Conservation (phyloP, 805 yeast species). For the Lipomyces lipofer region DNA sequence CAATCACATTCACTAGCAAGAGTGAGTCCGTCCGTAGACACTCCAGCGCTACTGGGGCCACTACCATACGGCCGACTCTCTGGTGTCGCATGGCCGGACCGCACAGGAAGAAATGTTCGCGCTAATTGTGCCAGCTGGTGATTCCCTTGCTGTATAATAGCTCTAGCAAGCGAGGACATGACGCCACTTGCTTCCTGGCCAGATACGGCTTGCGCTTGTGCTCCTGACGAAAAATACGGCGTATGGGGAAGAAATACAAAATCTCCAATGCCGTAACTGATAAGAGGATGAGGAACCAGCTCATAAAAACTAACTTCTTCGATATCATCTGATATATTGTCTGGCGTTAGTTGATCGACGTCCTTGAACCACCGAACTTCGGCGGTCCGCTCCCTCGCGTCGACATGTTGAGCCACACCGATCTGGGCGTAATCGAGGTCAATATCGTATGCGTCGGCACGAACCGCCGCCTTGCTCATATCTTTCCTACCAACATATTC, state of each 20-base stretch:
- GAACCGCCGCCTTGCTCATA: background rate
- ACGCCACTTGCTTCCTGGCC: slow-evolving; percentile 15
- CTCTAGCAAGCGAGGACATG: slow-evolving; percentile 24
- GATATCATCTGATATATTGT: slow-evolving; percentile 10
- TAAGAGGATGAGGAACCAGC: slow-evolving; percentile 26
- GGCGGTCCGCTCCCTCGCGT: slow-evolving; percentile 24
- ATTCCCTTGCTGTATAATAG: slow-evolving; percentile 26
- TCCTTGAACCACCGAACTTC: slow-evolving; percentile 28
- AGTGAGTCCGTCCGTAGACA: background rate
- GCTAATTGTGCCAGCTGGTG: slow-evolving; percentile 29
- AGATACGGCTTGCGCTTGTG: background rate
- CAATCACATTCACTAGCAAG: slow-evolving; percentile 19
- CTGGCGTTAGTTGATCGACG: slow-evolving; percentile 16
- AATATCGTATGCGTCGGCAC: slow-evolving; percentile 2
- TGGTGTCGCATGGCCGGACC: slow-evolving; percentile 19
- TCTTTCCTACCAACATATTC: slow-evolving; percentile 26
- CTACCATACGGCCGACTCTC: background rate
- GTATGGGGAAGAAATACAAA: slow-evolving; percentile 27
- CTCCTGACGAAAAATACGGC: slow-evolving; percentile 11
- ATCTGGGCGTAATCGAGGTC: slow-evolving; percentile 23
- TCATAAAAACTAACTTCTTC: slow-evolving; percentile 30
- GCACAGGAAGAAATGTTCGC: slow-evolving; percentile 22
- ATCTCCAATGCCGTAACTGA: slow-evolving; percentile 24
- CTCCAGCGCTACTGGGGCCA: slow-evolving; percentile 1
- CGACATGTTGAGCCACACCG: slow-evolving; percentile 27